phyloP scores from a whole-genome alignment of 345 rosid genomes.

The Citrus sinensis region DNA sequence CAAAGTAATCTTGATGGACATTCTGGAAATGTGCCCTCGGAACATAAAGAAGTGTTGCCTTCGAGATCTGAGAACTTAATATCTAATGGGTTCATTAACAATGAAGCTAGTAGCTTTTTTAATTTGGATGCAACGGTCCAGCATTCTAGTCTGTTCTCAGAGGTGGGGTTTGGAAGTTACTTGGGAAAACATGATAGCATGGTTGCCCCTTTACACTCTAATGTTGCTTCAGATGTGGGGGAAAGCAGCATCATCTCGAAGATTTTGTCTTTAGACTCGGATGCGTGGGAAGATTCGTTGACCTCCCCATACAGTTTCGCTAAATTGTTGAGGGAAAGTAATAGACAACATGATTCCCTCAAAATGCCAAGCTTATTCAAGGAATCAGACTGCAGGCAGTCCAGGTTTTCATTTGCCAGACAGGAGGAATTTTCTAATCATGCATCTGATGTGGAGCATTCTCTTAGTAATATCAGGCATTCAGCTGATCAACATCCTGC shows the following conservation, averaged over 20 bases:
- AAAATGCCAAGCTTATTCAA: conserved; percentile 35
- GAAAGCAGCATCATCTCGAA: conserved; percentile 70
- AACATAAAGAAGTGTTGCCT: conserved; percentile 10
- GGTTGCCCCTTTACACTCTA: conserved; percentile 7
- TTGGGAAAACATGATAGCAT: conserved; percentile 13
- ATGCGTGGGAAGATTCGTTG: conserved; percentile 75
- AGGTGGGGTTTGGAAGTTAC: conserved; percentile 19
- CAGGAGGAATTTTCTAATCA: conserved; percentile 45
- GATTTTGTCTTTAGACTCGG: conserved; percentile 67
- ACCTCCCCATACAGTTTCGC: conserved; percentile 53
- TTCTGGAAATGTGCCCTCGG: conserved; percentile 13
- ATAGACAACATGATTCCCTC: conserved; percentile 32
- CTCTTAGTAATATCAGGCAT: conserved; percentile 24
- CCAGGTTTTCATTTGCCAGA: conserved; percentile 70
- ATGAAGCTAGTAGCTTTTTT: conserved; percentile 11
- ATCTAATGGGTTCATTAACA: conserved; percentile 35
- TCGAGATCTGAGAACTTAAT: conserved; percentile 18
- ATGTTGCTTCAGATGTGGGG: conserved; percentile 29
- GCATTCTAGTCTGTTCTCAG: conserved; percentile 13
- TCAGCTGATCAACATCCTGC: conserved; percentile 16
- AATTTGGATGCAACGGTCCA: conserved; percentile 20
- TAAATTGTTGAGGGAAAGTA: conserved; percentile 38
- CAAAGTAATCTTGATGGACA: conserved; percentile 29
- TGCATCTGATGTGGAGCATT: conserved; percentile 21
- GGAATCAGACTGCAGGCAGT: conserved; percentile 42